Base-by-base conservation (phyloP, 2,329 filamentous ascomycete genomes). In the Madurella fahalii region DNA sequence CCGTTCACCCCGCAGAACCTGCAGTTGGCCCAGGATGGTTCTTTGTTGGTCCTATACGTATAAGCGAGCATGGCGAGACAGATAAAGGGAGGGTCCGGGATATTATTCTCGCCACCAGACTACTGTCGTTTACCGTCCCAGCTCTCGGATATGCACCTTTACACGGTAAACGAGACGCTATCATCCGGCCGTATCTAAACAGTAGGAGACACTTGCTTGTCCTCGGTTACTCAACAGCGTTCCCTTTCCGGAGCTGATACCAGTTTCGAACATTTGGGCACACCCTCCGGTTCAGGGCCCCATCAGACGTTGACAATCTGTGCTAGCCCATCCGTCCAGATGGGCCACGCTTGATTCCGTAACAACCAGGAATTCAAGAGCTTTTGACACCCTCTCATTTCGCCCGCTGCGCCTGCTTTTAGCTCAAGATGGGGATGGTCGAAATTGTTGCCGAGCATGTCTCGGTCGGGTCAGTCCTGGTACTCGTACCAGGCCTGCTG, bases 401-500 rank as follows among this genome's bases (percentile, higher is more conserved):
- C 3, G 25, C 25, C 25, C 25, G 25, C 25, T 25, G 7, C 9
- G 37, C 17, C 18, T 11, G 17, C 9, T 13, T 17, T 5, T 60
- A 67, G 25, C 25, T 25, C 34, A 9, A 31, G 53, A 81, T 81
- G 74, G 73, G 80, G 61, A 68, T 82, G 18, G 67, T 84, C 47
- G 80, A 83, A 61, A 62, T 71, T 34, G 52, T 78, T 31, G 45
- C 79, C 57, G 69, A 72, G 54, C 68, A 74, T 54, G 61, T 76
- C 63, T 79, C 79, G 53, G 60, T 73, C 50, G 73, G 69, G 54
- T 66, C 68, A 50, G 58, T 72, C 16, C 52, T 73, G 45, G 48
- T 76, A 31, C 67, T 74, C 58, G 20, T 74, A 34, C 56, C 73
- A 5, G 67, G 68, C 44, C 52, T 64, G 40, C 17, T 60, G 11